These are phyloP conservation scores for Hypholoma fasciculare DNA, from an alignment of 768 basidiomycete species.

Conservation along the genomic window DNA sequence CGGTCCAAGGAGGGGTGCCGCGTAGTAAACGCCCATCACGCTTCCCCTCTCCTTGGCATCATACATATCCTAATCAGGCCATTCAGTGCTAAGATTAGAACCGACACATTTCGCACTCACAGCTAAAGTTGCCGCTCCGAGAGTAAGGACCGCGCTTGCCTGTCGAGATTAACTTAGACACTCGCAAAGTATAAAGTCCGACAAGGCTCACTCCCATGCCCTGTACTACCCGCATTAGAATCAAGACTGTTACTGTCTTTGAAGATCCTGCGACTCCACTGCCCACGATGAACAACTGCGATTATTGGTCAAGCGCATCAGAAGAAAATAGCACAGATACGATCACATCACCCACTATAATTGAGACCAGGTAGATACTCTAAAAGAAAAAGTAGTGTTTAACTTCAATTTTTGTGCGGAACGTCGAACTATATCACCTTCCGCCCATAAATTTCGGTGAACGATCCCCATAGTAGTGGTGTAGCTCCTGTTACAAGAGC, in stretches of 20 bases:
- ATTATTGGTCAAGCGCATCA: neutral
- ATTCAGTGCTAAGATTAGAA: neutral
- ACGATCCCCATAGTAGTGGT: constrained; percentile 5
- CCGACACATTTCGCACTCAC: constrained; percentile 52
- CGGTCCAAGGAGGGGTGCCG: constrained; percentile 73
- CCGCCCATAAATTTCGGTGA: constrained; percentile 7
- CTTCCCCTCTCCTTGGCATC: constrained; percentile 8
- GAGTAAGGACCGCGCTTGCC: constrained; percentile 55
- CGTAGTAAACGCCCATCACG: constrained; percentile 73
- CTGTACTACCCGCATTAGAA: constrained; percentile 5
- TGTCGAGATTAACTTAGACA: neutral
- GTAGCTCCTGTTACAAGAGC: constrained; percentile 5
- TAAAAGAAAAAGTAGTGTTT: neutral
- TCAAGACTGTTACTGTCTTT: constrained; percentile 3
- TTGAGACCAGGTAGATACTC: constrained; percentile 3
- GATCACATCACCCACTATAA: neutral
- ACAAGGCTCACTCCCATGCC: constrained; percentile 3
- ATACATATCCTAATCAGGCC: constrained; percentile 14
- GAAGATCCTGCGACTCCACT: constrained; percentile 6
- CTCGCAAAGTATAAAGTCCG: neutral
- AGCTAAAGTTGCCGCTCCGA: constrained; percentile 74
- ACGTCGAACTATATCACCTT: neutral
- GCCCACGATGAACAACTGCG: constrained; percentile 6
- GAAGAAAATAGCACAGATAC: neutral
- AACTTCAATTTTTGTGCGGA: neutral